Evolutionary conservation across 2,329 filamentous ascomycete genomes (phyloP), one percentile per base, ranked within the genome.

Genomic region (Fusarium sublunatum): DNA sequence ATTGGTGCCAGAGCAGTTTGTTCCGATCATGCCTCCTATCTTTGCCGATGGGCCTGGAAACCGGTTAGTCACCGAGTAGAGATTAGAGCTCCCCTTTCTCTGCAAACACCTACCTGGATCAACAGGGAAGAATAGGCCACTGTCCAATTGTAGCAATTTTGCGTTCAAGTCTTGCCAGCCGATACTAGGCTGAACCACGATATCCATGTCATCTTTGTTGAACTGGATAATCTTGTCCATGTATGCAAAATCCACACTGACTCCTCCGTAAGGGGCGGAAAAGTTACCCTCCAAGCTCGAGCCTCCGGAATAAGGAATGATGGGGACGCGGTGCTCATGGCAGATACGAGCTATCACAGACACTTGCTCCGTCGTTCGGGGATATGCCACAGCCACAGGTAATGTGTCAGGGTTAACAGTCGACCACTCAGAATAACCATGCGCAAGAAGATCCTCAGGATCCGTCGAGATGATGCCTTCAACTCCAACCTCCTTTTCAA

Each of bases 161-260:
- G 90, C 87, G 70, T 97, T 97, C 55, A 97, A 79, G 48, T 91
- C 87, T 84, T 96, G 93, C 93, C 93, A 97, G n/a, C 90, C 89
- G 9, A 97, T 89, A 7, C 91, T 91, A 4, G 93, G 93, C 74
- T 97, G 93, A 4, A 97, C 92, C 5, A 96, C 91, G 45, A 97
- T 83, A 69, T 97, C 93, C 91, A 97, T 92, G 74, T 97, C 93
- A 5, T 91, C 89, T 67, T 91, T 88, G 74, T 96, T 90, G 53
- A 97, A 82, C 50, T 88, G 82, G 28, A 97, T 68, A 25, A 97
- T 90, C 70, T 88, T 82, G 74, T 96, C 90, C 93, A 97, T 97
- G 71, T 86, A 87, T 1, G 87, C 86, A 74, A 97, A 97, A 72
- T 97, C 93, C 46, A 97, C 90, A 65, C 91, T 94, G 72, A 97